Conservation (phyloP, 345 rosid genomes). For the Salix suchowensis region DNA sequence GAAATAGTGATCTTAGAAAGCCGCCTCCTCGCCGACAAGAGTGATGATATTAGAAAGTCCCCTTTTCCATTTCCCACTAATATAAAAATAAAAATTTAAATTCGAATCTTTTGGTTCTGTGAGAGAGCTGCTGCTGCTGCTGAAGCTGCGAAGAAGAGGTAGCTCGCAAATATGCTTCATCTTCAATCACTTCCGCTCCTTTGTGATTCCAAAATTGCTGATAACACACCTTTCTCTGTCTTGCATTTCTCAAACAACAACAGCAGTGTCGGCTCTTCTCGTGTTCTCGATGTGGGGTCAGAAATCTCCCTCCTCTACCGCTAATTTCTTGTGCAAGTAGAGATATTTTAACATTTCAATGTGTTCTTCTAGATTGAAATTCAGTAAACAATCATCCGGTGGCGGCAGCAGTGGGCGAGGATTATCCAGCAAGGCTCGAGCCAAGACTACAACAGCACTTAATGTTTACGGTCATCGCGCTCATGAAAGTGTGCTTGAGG, state of each 20-base stretch:
- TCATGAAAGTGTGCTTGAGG: slow-evolving; percentile 62
- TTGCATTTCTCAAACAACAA: slow-evolving; percentile 6
- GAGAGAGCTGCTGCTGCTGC: neutral
- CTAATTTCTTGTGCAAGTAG: neutral
- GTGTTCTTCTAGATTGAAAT: slow-evolving; percentile 41
- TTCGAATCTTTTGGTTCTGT: neutral
- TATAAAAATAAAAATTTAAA: neutral
- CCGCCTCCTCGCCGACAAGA: too few relatives aligned
- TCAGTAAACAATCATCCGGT: slow-evolving; percentile 28
- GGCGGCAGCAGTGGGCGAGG: slow-evolving; percentile 22
- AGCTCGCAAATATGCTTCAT: slow-evolving; percentile 11
- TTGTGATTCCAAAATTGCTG: slow-evolving; percentile 13
- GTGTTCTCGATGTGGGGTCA: slow-evolving; percentile 24
- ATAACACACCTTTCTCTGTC: slow-evolving; percentile 7
- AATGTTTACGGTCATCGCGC: slow-evolving; percentile 45
- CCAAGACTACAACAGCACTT: slow-evolving; percentile 18
- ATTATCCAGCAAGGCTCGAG: slow-evolving; percentile 45
- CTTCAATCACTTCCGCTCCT: slow-evolving; percentile 5
- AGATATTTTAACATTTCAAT: neutral
- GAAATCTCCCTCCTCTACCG: neutral
- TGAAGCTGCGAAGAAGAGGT: neutral
- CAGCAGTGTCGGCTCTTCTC: slow-evolving; percentile 7
- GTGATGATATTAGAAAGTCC: too few relatives aligned
- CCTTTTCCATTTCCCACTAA: too few relatives aligned
- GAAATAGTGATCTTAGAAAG: too few relatives aligned